Percentiles rank a stretch among this genome's conserved stretches.
phyloP scores from a whole-genome alignment of 2,329 filamentous ascomycete species.

The Fusarium protoensiforme region DNA sequence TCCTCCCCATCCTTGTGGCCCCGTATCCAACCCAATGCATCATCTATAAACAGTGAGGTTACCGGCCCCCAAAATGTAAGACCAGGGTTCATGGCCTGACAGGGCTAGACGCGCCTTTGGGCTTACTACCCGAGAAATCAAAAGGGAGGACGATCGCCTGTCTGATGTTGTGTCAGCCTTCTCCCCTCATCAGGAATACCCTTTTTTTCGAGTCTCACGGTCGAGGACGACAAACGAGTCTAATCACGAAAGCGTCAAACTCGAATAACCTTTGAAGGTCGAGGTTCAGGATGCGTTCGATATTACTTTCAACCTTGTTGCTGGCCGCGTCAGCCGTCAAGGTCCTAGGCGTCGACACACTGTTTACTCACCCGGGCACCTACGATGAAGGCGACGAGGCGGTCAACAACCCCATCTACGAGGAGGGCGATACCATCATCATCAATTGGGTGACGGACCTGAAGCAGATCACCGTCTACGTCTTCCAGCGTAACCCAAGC shows the following conservation, averaged over 20 bases:
- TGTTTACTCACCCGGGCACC: constrained; percentile 6
- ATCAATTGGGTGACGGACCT: constrained; percentile 17
- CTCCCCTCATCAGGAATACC: neutral
- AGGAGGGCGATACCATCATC: constrained; percentile 4
- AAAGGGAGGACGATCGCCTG: neutral
- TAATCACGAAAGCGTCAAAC: neutral
- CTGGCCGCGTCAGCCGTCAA: constrained; percentile 4
- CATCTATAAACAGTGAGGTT: neutral
- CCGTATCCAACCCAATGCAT: neutral
- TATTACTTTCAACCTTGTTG: constrained; percentile 54
- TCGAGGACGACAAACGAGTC: neutral
- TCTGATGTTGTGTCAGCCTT: neutral
- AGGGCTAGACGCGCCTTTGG: neutral
- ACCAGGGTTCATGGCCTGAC: neutral
- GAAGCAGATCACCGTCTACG: neutral
- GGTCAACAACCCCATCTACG: constrained; percentile 4
- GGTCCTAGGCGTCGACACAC: neutral
- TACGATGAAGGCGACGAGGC: neutral
- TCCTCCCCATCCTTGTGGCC: neutral
- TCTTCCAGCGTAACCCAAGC: neutral
- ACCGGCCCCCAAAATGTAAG: neutral
- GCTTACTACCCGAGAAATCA: neutral
- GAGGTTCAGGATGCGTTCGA: constrained; percentile 50
- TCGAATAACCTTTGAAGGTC: neutral
- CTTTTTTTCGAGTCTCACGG: neutral